Percentiles rank a stretch among this genome's conserved stretches.
phyloP scores from a whole-genome alignment of 495 filamentous ascomycete genomes.

The Penicillium soppii region DNA sequence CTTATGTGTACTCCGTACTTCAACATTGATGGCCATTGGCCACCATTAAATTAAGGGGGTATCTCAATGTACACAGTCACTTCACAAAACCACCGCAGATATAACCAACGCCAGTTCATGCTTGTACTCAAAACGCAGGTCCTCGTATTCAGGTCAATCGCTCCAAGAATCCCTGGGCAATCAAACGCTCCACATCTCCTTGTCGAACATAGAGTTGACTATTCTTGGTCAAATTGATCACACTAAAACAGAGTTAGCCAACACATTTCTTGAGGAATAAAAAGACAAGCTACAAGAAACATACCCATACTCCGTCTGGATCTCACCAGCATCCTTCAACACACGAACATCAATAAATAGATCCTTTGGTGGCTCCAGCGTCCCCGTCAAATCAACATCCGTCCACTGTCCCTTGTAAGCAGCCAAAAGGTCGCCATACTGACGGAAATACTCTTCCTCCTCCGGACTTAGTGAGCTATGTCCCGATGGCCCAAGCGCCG shows the following conservation, averaged over 20 bases:
- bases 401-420: conserved; percentile 99
- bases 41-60: too few relatives aligned
- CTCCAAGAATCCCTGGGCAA: conserved; percentile 96
- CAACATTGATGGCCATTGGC: too few relatives aligned
- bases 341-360: conserved; percentile 98
- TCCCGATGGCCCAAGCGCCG: conserved; percentile 36
- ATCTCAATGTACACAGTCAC: conserved; percentile 8
- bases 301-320: conserved; percentile 99
- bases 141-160: conserved; percentile 68
- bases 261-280: background rate
- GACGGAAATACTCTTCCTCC: conserved; percentile 93
- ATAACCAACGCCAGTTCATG: conserved; percentile 11
- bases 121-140: background rate
- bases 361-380: conserved; percentile 89
- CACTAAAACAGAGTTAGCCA: conserved; percentile 47
- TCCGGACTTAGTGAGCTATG: conserved; percentile 89
- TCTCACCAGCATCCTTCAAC: conserved; percentile 95
- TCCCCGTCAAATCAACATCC: conserved; percentile 94
- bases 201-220: conserved; percentile 97
- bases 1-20: too few relatives aligned
- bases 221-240: conserved; percentile 95
- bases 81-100: conserved; percentile 4
- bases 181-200: conserved; percentile 92
- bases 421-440: conserved; percentile 87
- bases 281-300: conserved; percentile 2